These are phyloP conservation scores for Magnolia sinica DNA, from an alignment of 164 flowering plant species.

Conservation along the genomic window DNA sequence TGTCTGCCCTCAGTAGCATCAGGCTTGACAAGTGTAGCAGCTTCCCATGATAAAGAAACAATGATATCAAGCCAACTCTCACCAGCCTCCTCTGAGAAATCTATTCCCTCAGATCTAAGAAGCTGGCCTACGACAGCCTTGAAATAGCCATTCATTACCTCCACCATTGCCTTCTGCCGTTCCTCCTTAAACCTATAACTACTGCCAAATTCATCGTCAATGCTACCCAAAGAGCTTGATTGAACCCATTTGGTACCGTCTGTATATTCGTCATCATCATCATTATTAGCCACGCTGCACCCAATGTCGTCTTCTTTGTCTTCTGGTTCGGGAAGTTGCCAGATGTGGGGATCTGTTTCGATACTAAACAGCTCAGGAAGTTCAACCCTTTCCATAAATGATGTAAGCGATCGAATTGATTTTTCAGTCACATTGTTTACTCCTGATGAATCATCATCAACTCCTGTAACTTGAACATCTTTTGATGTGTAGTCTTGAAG, in stretches of 20 bases:
- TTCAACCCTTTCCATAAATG: slow-evolving; percentile 19
- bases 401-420: neutral
- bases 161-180: slow-evolving; percentile 47
- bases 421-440: neutral
- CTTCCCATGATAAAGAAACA: slow-evolving; percentile 82
- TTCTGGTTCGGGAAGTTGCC: slow-evolving; percentile 84
- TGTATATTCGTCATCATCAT: slow-evolving; percentile 61
- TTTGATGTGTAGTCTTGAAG: slow-evolving; percentile 3
- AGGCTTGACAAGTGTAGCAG: slow-evolving; percentile 77
- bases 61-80: slow-evolving; percentile 80
- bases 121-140: slow-evolving; percentile 58
- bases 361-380: slow-evolving; percentile 22
- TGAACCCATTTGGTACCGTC: slow-evolving; percentile 61
- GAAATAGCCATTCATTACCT: slow-evolving; percentile 63
- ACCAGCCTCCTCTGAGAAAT: slow-evolving; percentile 29
- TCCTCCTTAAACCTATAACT: slow-evolving; percentile 49
- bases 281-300: slow-evolving; percentile 50
- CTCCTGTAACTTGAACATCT: slow-evolving; percentile 18
- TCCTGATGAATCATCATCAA: neutral
- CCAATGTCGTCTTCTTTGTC: slow-evolving; percentile 62
- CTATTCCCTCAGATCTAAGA: slow-evolving; percentile 50
- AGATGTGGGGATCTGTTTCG: slow-evolving; percentile 39
- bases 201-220: slow-evolving; percentile 35
- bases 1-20: slow-evolving; percentile 53
- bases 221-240: slow-evolving; percentile 47